A percentile compares a stretch with the other conserved stretches of the same genome.
Evolutionary conservation across 148 eudicot species (phyloP).

Genomic region (Silene latifolia): DNA sequence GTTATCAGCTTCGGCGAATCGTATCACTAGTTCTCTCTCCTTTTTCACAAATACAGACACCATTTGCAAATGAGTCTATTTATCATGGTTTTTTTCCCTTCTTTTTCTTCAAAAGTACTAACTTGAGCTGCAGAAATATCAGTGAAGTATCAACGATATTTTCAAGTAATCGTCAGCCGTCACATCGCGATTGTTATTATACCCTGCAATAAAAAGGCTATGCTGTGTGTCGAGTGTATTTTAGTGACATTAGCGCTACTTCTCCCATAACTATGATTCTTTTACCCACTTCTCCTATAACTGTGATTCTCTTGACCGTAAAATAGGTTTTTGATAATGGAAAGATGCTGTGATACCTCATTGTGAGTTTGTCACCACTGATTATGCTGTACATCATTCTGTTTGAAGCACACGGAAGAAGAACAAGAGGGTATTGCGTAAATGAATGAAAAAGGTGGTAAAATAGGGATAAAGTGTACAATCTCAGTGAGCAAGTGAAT

Average conservation of each 20-base stretch:
- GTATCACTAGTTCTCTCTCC: not conserved
- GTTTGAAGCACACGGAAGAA: not conserved
- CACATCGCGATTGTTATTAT: not conserved
- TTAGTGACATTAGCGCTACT: not conserved
- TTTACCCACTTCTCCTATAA: not conserved
- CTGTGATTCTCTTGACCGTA: not conserved
- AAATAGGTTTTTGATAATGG: not conserved
- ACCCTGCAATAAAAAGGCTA: not conserved
- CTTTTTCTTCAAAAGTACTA: not conserved
- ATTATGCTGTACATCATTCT: not conserved
- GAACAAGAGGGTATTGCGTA: conserved; percentile 1
- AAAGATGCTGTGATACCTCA: not conserved
- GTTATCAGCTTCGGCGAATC: too few species aligned
- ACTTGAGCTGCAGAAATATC: not conserved
- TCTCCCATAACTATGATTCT: not conserved
- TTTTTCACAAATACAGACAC: not conserved
- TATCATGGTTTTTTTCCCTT: not conserved
- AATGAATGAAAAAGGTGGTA: not conserved
- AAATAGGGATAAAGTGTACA: not conserved
- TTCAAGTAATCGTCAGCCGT: not conserved
- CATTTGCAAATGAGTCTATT: not conserved
- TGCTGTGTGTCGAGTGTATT: not conserved
- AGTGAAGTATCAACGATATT: too few species aligned
- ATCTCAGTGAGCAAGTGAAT: not conserved
- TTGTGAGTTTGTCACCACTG: not conserved